Percentiles rank a stretch among this genome's conserved stretches.
Conservation (phyloP, 208 protist species). For the Blastocrithidia nonstop region DNA sequence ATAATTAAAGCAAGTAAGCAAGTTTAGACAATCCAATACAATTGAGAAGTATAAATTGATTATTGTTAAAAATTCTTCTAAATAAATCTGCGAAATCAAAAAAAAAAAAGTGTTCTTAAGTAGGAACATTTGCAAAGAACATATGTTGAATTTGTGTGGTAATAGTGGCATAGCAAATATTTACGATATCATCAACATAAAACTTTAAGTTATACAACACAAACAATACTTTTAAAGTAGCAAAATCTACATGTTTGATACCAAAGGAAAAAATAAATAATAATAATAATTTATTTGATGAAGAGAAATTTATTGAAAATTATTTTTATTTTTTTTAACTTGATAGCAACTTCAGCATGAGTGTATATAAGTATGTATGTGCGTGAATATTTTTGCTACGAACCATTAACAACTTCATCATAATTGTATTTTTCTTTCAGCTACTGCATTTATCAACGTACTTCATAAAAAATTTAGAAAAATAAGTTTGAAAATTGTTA, state of each 20-base stretch:
- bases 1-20: conserved; percentile 5
- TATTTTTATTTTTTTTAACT: conserved; percentile 8
- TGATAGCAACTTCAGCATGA: neutral
- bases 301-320: conserved; percentile 6
- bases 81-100: too few relatives aligned
- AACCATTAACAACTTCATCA: conserved; percentile 3
- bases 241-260: too few relatives aligned
- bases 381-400: conserved; percentile 1
- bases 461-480: neutral
- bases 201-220: too few relatives aligned
- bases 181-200: too few relatives aligned
- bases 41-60: too few relatives aligned
- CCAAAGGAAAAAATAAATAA: conserved; percentile 10
- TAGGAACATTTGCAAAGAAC: too few relatives aligned
- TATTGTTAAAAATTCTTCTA: too few relatives aligned
- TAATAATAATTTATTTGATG: neutral
- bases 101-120: too few relatives aligned
- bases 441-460: neutral
- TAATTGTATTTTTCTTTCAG: neutral
- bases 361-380: conserved; percentile 5
- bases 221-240: too few relatives aligned
- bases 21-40: conserved; percentile 3
- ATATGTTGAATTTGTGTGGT: too few relatives aligned
- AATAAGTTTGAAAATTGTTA: neutral
- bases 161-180: too few relatives aligned